phyloP scores from a whole-genome alignment of 345 rosid species.

The Eucalyptus albens region DNA sequence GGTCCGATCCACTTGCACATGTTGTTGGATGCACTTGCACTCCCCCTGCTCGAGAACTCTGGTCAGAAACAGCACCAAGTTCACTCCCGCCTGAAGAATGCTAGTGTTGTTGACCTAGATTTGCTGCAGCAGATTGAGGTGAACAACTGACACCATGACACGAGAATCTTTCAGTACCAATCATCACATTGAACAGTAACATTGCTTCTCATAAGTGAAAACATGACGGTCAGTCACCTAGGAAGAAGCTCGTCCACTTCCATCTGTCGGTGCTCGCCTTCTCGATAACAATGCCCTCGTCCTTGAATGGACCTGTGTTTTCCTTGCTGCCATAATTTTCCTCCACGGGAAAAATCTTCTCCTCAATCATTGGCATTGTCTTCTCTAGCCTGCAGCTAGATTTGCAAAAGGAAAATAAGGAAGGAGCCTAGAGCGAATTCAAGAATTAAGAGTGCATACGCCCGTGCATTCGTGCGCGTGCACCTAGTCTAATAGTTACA shows the following conservation, averaged over 20 bases:
- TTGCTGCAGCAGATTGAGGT: background rate
- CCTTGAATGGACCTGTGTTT: background rate
- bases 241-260: background rate
- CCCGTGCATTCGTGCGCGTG: background rate
- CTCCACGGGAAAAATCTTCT: background rate
- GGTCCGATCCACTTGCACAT: conserved; percentile 1
- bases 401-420: background rate
- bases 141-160: background rate
- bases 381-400: background rate
- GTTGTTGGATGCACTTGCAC: background rate
- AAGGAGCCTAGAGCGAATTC: background rate
- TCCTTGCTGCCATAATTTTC: background rate
- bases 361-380: background rate
- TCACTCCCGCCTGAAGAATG: conserved; percentile 2
- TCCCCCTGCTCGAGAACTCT: background rate
- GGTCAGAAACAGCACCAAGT: background rate
- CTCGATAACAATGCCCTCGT: background rate
- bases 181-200: background rate
- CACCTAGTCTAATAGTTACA: background rate
- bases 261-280: background rate
- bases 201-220: background rate
- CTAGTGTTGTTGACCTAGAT: background rate
- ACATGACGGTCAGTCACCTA: background rate
- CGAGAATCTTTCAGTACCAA: background rate
- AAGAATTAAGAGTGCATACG: background rate